Evolutionary conservation across 257 asterid species (phyloP), one percentile per base, ranked within the genome.

Genomic region (Forsythia suspensa): DNA sequence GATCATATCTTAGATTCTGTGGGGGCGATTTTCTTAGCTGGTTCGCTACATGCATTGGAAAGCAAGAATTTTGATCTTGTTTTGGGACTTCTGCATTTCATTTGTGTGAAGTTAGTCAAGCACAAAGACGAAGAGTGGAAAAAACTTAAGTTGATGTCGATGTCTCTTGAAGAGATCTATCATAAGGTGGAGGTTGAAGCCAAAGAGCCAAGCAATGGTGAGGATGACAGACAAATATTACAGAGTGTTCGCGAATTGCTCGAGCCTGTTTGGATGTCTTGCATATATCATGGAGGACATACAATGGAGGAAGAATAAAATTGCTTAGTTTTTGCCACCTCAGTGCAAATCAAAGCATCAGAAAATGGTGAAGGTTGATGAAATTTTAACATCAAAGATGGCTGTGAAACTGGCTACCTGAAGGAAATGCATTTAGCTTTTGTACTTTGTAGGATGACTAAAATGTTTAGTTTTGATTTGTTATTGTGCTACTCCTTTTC

Each of bases 41-140:
- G 87, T 76, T 81, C 89, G 51, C 79, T 84, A 55, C 79, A 76
- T 52, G 92, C 90, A 20, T 38, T 96, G 72, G 81, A 83, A 70
- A 84, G 86, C 76, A 87, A 86, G 84, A 85, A 89, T 65, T 85
- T 87, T 59, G 87, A 87, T 67, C 77, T 88, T 37, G 79, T 84
- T 24, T 73, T 88, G 51, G 98, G 97, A 24, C 85, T 96, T 70
- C 24, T 92, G 79, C 95, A 77, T 77, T 96, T 92, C 81, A 89
- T 96, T 37, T 83, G 94, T 74, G 82, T 76, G 76, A 92, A 91
- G 87, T 77, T 92, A 70, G 88, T 91, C 36, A 71, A 83, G 63
- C 74, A 77, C 21, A 90, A 86, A 29, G 87, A 84, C 39, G 12
- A 77, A 34, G 84, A 90, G 70, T 88, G 92, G 96, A 75, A 79